phyloP scores from a whole-genome alignment of 805 yeast genomes.

The Wickerhamomyces tratensis region DNA sequence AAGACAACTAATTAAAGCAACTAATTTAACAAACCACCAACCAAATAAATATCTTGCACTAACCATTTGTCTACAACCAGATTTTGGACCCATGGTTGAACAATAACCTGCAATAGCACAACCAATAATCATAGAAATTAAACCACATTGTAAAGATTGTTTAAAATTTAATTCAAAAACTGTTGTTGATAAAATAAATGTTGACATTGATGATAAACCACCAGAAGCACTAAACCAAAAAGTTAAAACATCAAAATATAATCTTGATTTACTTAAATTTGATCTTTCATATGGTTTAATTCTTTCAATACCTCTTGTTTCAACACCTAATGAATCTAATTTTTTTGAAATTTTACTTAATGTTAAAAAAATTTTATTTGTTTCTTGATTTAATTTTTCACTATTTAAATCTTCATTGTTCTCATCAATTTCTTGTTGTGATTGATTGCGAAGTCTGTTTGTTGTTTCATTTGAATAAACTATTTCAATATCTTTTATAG shows the following conservation, averaged over 20 bases:
- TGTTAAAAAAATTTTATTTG: no score
- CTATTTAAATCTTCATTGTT: neutral
- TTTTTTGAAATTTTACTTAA: slow-evolving; percentile 25
- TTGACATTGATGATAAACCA: slow-evolving; percentile 83
- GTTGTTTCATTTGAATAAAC: no score
- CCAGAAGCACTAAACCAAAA: slow-evolving; percentile 85
- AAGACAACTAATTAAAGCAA: slow-evolving; percentile 58
- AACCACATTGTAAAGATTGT: slow-evolving; percentile 53
- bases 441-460: no score
- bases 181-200: slow-evolving; percentile 68
- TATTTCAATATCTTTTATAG: no score
- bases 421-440: no score
- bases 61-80: slow-evolving; percentile 87
- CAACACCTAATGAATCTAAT: slow-evolving; percentile 56
- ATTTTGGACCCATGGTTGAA: slow-evolving; percentile 80
- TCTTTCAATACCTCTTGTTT: slow-evolving; percentile 72
- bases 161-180: slow-evolving; percentile 59
- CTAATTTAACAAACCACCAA: slow-evolving; percentile 73
- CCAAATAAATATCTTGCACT: slow-evolving; percentile 75
- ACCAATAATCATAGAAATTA: slow-evolving; percentile 58
- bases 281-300: slow-evolving; percentile 59
- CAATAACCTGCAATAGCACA: slow-evolving; percentile 76
- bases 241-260: slow-evolving; percentile 45
- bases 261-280: slow-evolving; percentile 17
- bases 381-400: neutral